Evolutionary conservation across 2,329 filamentous ascomycete species (phyloP).

Genomic region (Aspergillus vadensis): DNA sequence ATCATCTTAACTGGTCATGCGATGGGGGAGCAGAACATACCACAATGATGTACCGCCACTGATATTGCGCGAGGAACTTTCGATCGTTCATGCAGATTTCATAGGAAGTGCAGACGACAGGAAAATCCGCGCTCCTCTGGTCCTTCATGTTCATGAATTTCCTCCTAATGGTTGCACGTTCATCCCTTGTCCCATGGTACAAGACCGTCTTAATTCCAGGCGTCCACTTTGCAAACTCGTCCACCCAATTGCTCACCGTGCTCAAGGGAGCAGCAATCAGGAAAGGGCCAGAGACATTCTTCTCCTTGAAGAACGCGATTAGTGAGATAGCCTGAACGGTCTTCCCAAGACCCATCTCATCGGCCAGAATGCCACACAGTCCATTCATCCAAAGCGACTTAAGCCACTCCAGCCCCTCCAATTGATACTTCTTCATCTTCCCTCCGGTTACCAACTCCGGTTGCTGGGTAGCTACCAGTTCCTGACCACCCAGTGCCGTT

Average conservation of each 20-base stretch:
- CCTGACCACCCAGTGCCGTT: slow-evolving; percentile 63
- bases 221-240: slow-evolving; percentile 89
- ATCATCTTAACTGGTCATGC: neutral
- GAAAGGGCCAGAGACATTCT: slow-evolving; percentile 85
- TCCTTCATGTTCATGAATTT: slow-evolving; percentile 68
- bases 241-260: slow-evolving; percentile 93
- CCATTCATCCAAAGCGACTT: slow-evolving; percentile 81
- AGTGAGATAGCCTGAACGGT: slow-evolving; percentile 89
- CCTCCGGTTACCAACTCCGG: slow-evolving; percentile 83
- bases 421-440: slow-evolving; percentile 89
- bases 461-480: slow-evolving; percentile 79
- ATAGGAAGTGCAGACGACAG: slow-evolving; percentile 91
- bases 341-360: slow-evolving; percentile 94
- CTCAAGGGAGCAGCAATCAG: slow-evolving; percentile 87
- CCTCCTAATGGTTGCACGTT: slow-evolving; percentile 74
- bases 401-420: slow-evolving; percentile 95
- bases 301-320: slow-evolving; percentile 82
- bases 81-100: slow-evolving; percentile 94
- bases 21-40: slow-evolving; percentile 43
- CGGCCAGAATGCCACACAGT: slow-evolving; percentile 85
- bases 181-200: slow-evolving; percentile 81
- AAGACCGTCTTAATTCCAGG: slow-evolving; percentile 84
- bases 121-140: slow-evolving; percentile 72
- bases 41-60: slow-evolving; percentile 98
- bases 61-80: slow-evolving; percentile 75